Evolutionary conservation across 73 alveolate species (phyloP).

Genomic region (Diophrys sp.): DNA sequence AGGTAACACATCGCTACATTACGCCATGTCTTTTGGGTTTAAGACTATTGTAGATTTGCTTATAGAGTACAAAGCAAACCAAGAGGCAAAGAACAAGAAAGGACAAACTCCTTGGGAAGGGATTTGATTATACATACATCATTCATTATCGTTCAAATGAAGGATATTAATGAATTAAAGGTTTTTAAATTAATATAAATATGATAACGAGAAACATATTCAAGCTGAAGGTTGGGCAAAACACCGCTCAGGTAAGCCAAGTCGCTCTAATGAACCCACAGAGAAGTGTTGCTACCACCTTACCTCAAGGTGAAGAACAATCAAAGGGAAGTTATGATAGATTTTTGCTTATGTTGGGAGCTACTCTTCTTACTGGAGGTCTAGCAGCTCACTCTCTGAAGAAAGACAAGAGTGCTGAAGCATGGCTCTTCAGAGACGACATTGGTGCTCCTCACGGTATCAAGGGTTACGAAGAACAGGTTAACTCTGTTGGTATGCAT

Average conservation of each 20-base stretch:
- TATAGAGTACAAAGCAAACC: background rate
- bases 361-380: conserved; percentile 22
- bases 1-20: conserved; percentile 2
- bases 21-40: conserved; percentile 1
- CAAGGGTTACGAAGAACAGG: conserved; percentile 95
- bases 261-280: too few relatives aligned
- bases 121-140: background rate
- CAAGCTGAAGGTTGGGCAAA: background rate
- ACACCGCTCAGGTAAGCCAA: background rate
- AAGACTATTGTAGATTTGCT: background rate
- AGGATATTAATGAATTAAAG: background rate
- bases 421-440: conserved; percentile 93
- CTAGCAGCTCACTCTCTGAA: conserved; percentile 26
- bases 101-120: conserved; percentile 7
- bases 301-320: background rate
- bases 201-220: background rate
- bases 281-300: background rate
- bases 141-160: too few relatives aligned
- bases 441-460: conserved; percentile 93
- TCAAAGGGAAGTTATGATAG: background rate
- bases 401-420: conserved; percentile 41
- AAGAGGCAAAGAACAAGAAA: background rate
- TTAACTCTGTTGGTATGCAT: conserved; percentile 85
- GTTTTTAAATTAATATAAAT: background rate
- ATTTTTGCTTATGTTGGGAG: background rate